These are phyloP conservation scores for Cladosporium sp. DNA, from an alignment of 2,329 filamentous ascomycete genomes.

Conservation along the genomic window DNA sequence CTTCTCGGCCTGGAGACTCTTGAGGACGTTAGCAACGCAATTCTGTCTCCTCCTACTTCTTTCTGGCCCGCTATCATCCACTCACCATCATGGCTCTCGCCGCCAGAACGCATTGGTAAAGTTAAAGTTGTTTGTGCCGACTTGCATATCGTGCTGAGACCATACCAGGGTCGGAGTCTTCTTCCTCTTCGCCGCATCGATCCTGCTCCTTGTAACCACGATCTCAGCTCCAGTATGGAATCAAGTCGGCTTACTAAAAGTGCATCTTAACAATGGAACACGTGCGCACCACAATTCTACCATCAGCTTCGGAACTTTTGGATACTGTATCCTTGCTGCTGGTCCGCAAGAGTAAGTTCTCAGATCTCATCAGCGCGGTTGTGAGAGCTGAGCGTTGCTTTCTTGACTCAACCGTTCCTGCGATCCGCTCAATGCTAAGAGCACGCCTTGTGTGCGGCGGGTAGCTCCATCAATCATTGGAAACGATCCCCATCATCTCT, in stretches of 20 bases:
- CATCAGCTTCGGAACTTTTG: conserved; percentile 62
- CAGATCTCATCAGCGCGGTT: neutral
- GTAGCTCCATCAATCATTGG: neutral
- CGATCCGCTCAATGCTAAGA: neutral
- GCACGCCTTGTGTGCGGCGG: neutral
- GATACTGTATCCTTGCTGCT: conserved; percentile 52
- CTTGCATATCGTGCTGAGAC: neutral
- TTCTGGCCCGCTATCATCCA: neutral
- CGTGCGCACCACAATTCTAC: conserved; percentile 35
- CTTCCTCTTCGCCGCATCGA: conserved; percentile 55
- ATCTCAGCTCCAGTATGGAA: conserved; percentile 62
- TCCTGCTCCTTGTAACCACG: conserved; percentile 59
- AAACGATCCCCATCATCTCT: neutral
- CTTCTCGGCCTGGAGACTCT: neutral
- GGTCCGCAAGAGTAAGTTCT: conserved; percentile 9
- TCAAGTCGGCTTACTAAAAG: conserved; percentile 54
- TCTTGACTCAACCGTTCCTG: neutral
- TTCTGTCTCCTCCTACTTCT: too few relatives aligned
- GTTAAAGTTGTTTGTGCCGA: neutral
- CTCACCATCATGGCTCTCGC: neutral
- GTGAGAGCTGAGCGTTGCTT: neutral
- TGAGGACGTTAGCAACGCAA: neutral
- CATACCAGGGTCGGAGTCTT: conserved; percentile 51
- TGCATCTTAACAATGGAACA: conserved; percentile 48
- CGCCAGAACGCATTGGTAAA: conserved; percentile 9